Conservation (phyloP, 2,329 filamentous ascomycete species). For the Fusarium setosum region DNA sequence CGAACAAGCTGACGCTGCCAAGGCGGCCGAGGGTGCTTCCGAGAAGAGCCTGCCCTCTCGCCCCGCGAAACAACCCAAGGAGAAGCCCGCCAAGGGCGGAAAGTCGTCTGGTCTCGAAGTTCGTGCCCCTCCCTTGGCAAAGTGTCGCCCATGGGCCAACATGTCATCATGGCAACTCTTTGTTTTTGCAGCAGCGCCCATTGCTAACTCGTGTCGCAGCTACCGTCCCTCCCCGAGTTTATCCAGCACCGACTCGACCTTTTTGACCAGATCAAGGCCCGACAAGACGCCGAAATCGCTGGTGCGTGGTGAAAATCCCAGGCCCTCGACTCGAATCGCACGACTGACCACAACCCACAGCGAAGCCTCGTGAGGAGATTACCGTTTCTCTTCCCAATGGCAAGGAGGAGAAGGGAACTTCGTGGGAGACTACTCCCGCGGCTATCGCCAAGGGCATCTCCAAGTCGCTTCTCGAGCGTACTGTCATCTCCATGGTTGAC, state of each 20-base stretch:
- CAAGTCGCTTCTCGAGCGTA: constrained; percentile 87
- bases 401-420: constrained; percentile 76
- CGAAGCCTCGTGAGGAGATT: constrained; percentile 79
- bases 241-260: constrained; percentile 86
- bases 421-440: constrained; percentile 92
- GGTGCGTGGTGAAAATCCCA: constrained; percentile 44
- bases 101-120: constrained; percentile 70
- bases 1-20: constrained; percentile 50
- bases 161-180: constrained; percentile 8
- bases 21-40: constrained; percentile 48
- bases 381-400: constrained; percentile 80
- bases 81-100: constrained; percentile 61
- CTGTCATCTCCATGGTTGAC: constrained; percentile 87
- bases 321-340: constrained; percentile 3
- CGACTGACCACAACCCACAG: constrained; percentile 53
- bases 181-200: constrained; percentile 1
- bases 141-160: neutral
- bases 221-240: constrained; percentile 73
- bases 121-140: constrained; percentile 21
- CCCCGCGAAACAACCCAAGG: constrained; percentile 52
- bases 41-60: constrained; percentile 49
- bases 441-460: constrained; percentile 82
- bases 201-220: constrained; percentile 43
- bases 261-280: constrained; percentile 89
- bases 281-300: constrained; percentile 80